Evolutionary conservation across 1,284 basidiomycete genomes (phyloP), one percentile per base, ranked within the genome.

Genomic region (Earliella scabrosa): DNA sequence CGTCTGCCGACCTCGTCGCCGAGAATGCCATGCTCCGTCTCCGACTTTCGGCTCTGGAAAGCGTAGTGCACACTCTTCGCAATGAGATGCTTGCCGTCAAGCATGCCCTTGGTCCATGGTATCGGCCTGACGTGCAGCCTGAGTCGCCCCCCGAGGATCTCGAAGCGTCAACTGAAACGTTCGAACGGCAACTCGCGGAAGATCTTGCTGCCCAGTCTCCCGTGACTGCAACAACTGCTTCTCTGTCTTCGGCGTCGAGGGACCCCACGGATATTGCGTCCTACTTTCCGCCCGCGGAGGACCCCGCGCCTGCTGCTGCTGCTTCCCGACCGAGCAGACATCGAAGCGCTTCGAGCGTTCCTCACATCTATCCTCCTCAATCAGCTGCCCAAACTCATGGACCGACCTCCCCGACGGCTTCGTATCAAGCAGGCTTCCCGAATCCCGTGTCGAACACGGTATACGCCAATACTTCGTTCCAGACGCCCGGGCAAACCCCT

Each of bases 271-370:
- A 75, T 13, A 65, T 83, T 21, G 80, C 82, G 10, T 70, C 78
- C 0, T 85, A 82, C 66, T 86, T 85, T 50, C 79, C 82, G 3
- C 64, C 73, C 0, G 54, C 50, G 10, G 60, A 65, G 20, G 63
- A 64, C 2, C 44, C 31, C 13, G 41, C 44, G 51, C 52, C 59
- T 10, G 48, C 46, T 14, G 16, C 44, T 11, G 16, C 50, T 56
- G 32, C 63, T 59, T n/a, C n/a, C n/a, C 47, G 35, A 23, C 38
- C 64, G 57, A 44, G 45, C 31, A 40, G 54, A 32, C 35, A 27
- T 40, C 38, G 60, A 24, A 56, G 48, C 23, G 20, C 38, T 0
- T 50, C 56, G 6, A 45, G 50, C 18, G 41, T 48, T 4, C 20
- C 38, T n/a, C 54, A 24, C 27, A 48, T 51, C 44, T 62, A 43